Conservation (phyloP, 2,329 filamentous ascomycete species). For the Colletotrichum graminicola region DNA sequence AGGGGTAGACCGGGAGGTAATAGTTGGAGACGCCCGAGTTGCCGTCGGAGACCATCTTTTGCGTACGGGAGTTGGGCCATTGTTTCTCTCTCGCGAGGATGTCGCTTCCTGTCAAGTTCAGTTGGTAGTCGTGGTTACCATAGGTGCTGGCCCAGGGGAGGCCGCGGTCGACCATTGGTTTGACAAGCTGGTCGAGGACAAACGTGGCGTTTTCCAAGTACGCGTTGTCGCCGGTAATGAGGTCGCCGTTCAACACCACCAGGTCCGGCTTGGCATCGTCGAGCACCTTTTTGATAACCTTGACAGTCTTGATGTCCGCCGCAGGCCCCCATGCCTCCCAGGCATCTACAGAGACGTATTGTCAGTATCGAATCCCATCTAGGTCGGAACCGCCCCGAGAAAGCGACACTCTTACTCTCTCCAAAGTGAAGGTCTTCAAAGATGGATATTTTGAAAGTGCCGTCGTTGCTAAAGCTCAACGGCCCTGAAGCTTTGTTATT, state of each 20-base stretch:
- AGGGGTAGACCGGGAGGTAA: conserved; percentile 58
- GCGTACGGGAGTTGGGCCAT: conserved; percentile 55
- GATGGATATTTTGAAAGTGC: conserved; percentile 67
- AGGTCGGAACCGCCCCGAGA: not conserved
- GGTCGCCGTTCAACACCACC: conserved; percentile 78
- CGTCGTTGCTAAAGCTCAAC: conserved; percentile 56
- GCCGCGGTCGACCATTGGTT: conserved; percentile 66
- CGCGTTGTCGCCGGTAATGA: conserved; percentile 76
- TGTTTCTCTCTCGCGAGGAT: conserved; percentile 58
- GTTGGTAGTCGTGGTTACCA: conserved; percentile 76
- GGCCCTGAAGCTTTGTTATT: conserved; percentile 31
- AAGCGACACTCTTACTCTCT: conserved; percentile 62
- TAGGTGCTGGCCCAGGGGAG: conserved; percentile 77
- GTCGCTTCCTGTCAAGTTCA: conserved; percentile 64
- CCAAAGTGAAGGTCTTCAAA: conserved; percentile 81
- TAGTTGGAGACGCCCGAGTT: conserved; percentile 61
- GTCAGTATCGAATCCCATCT: not conserved
- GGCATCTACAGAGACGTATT: conserved; percentile 52
- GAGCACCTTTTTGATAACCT: conserved; percentile 70
- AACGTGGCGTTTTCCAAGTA: conserved; percentile 65
- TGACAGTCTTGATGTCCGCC: conserved; percentile 68
- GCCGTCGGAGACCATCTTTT: conserved; percentile 53
- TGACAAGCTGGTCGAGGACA: conserved; percentile 71
- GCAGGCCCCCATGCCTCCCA: conserved; percentile 60
- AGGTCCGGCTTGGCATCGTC: conserved; percentile 65